Conservation (phyloP, 2,329 filamentous ascomycete species). For the Colletotrichum tropicale region DNA sequence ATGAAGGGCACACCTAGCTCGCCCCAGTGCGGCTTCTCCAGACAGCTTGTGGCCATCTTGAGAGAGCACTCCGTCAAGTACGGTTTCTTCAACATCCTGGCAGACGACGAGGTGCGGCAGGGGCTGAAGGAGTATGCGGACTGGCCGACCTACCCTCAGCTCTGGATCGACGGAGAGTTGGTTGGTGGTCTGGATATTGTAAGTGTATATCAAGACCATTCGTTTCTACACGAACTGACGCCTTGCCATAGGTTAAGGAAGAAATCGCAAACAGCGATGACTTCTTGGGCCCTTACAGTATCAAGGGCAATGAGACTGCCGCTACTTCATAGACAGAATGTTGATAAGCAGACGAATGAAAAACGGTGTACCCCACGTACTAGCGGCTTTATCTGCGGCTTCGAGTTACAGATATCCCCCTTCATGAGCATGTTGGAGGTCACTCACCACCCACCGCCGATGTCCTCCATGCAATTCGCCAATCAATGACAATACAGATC, state of each 20-base stretch:
- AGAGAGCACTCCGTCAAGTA: constrained; percentile 93
- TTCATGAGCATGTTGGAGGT: background rate
- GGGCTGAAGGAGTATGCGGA: constrained; percentile 97
- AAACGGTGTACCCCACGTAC: background rate
- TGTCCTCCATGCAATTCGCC: background rate
- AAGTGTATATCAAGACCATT: constrained; percentile 43
- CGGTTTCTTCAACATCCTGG: constrained; percentile 98
- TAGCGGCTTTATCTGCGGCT: background rate
- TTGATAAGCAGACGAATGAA: background rate
- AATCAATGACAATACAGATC: background rate
- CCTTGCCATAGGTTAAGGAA: constrained; percentile 77
- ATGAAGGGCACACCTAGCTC: constrained; percentile 94
- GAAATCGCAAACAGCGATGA: constrained; percentile 84
- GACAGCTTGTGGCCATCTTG: constrained; percentile 85
- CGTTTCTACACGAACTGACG: background rate
- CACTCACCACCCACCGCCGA: background rate
- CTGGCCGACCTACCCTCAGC: constrained; percentile 96
- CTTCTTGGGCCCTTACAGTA: constrained; percentile 79
- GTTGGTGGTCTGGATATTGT: constrained; percentile 96
- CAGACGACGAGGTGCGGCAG: constrained; percentile 95
- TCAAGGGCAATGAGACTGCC: constrained; percentile 47
- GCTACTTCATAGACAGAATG: constrained; percentile 29
- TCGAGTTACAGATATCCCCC: background rate
- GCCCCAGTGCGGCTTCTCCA: constrained; percentile 91
- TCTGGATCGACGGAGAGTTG: constrained; percentile 90